Percentiles rank a stretch among this genome's conserved stretches.
These are phyloP conservation scores for Populus hybrid DNA, from an alignment of 441 rosid genomes.

Conservation along the genomic window DNA sequence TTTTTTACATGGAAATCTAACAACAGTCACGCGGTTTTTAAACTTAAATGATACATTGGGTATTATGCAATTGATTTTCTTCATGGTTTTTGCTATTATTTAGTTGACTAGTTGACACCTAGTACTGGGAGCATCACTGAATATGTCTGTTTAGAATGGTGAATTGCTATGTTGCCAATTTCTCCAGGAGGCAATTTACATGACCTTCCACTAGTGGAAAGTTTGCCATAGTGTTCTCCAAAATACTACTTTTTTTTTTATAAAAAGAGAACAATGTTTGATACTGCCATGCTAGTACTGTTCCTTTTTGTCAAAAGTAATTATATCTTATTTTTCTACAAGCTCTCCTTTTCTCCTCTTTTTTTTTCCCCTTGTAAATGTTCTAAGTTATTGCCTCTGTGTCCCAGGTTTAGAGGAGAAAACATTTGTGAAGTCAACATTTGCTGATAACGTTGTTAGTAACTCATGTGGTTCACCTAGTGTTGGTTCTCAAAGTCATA, in stretches of 20 bases:
- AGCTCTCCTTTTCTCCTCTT: background rate
- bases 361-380: background rate
- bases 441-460: constrained; percentile 48
- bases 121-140: background rate
- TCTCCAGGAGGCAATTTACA: background rate
- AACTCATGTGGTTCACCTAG: constrained; percentile 62
- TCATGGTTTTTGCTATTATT: background rate
- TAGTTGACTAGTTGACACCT: background rate
- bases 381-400: constrained; percentile 10
- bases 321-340: background rate
- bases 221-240: background rate
- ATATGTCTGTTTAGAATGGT: background rate
- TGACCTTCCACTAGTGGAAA: background rate
- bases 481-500: constrained; percentile 54
- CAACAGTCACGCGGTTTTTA: background rate
- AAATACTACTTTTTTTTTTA: no score
- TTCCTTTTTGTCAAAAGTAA: background rate
- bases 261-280: background rate
- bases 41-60: background rate
- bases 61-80: background rate
- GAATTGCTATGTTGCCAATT: background rate
- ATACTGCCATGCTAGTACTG: background rate
- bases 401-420: constrained; percentile 74
- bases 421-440: constrained; percentile 43
- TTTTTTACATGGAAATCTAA: background rate